A percentile compares a stretch with the other conserved stretches of the same genome.
phyloP scores from a whole-genome alignment of 163 green algal species.

The Trebouxiophyceae sp. region DNA sequence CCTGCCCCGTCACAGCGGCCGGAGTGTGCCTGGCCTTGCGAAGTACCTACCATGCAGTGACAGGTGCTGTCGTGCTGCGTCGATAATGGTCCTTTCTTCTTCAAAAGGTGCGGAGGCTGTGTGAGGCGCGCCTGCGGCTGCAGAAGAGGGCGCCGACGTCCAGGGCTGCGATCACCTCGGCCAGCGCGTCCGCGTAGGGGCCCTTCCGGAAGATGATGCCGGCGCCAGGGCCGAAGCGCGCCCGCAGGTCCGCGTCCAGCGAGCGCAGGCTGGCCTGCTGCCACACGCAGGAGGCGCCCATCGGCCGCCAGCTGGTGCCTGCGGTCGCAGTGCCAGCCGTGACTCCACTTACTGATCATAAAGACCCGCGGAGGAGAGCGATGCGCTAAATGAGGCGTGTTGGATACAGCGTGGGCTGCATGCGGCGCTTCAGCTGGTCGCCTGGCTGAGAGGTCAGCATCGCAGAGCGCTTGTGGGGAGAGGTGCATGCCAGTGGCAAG shows the following conservation, averaged over 20 bases:
- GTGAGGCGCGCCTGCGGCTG: conserved; percentile 19
- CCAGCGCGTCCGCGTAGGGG: conserved; percentile 17
- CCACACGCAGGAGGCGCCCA: conserved; percentile 28
- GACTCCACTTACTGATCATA: no score
- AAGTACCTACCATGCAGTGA: no score
- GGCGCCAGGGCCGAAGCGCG: conserved; percentile 25
- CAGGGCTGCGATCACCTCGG: conserved; percentile 15
- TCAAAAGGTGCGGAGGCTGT: neutral
- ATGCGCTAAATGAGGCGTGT: no score
- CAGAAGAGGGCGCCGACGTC: conserved; percentile 26
- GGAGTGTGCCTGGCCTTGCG: no score
- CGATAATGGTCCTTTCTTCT: neutral
- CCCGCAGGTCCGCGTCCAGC: conserved; percentile 15
- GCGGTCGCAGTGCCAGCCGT: no score
- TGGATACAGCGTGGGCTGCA: no score
- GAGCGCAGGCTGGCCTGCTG: conserved; percentile 15
- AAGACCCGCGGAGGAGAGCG: no score
- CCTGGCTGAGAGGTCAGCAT: no score
- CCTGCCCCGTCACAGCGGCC: no score
- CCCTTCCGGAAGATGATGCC: conserved; percentile 26
- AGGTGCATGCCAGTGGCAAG: conserved; percentile 6
- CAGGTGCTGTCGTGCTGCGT: no score
- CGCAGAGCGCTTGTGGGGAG: no score
- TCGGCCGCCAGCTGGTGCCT: conserved; percentile 26
- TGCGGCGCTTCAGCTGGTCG: no score